Base-by-base conservation (phyloP, 2,329 filamentous ascomycete species). In the Trichoderma atrobrunneum region DNA sequence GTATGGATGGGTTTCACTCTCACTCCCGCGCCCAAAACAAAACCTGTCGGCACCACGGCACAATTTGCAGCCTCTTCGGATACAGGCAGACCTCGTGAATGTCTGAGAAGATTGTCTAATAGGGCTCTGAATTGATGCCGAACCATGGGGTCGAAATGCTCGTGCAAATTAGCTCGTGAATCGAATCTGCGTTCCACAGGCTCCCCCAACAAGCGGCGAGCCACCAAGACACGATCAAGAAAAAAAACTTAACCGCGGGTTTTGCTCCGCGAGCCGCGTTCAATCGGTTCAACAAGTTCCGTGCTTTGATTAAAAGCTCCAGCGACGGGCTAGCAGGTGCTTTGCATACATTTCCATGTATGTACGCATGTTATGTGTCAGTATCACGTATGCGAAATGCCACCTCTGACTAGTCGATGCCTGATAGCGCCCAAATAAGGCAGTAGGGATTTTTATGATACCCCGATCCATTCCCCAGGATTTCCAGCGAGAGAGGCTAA, bases 381-480 rank as follows among this genome's bases (percentile, higher is more conserved):
- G 21, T 57, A 24, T 26, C 54, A 14, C 54, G 36, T 32, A 26
- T 48, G 4, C 18, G 30, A 60, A 36, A 54, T 48, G 24, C 34
- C 21, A 18, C 34, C 36, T 39, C 48, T 66, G 21, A 39, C 54
- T 26, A 62, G 54, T 26, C 60, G 54, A 60, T 68, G 65, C 34
- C 57, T 32, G 36, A 59, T 34, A 30, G 56, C 65, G 65, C 65
- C 65, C 57, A 68, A 68, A 68, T 59, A 43, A 67, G 51, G 64
- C 30, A 67, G n/a, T 39, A 39, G 51, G 51, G 57, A 43, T 43
- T 30, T 54, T 26, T 54, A 36, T 43, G 26, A 39, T 43, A 21
- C 32, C 54, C 36, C 18, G 60, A 71, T 65, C 69, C 69, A 71
- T 71, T 71, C 69, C 69, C 69, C 70, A 72, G 70, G 63, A 72